phyloP scores from a whole-genome alignment of 352 stramenopile genomes.

The Hyaloperonospora brassicae region DNA sequence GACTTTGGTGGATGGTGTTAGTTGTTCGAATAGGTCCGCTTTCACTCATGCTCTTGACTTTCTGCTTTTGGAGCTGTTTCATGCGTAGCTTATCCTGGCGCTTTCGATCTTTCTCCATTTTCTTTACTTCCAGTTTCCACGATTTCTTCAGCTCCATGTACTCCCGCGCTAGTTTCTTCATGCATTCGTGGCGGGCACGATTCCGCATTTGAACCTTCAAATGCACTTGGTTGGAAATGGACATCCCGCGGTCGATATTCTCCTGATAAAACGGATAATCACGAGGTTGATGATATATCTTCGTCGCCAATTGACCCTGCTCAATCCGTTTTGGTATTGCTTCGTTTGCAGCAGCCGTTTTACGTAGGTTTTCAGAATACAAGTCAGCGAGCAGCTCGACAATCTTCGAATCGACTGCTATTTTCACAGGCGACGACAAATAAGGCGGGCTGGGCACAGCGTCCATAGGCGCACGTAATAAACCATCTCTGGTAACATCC shows the following conservation, averaged over 20 bases:
- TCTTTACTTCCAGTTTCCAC: conserved; percentile 82
- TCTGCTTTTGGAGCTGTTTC: conserved; percentile 64
- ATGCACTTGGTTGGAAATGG: conserved; percentile 46
- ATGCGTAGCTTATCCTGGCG: conserved; percentile 69
- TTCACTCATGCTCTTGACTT: conserved; percentile 20
- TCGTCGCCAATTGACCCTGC: conserved; percentile 37
- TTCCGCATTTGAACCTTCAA: conserved; percentile 62
- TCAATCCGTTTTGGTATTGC: conserved; percentile 47
- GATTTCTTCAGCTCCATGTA: conserved; percentile 75
- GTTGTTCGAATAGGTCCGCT: conserved; percentile 25
- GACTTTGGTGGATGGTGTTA: conserved; percentile 35
- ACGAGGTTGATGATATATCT: conserved; percentile 61
- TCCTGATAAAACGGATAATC: conserved; percentile 70
- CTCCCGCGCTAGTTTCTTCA: conserved; percentile 65
- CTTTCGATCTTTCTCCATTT: conserved; percentile 82
- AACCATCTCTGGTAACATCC: conserved; percentile 1
- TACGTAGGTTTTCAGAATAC: conserved; percentile 57
- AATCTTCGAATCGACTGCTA: conserved; percentile 56
- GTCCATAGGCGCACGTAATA: conserved; percentile 4
- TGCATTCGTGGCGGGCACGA: conserved; percentile 48
- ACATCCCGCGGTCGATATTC: conserved; percentile 49
- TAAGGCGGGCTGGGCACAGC: conserved; percentile 2
- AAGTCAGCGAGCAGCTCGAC: conserved; percentile 54
- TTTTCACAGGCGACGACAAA: conserved; percentile 26
- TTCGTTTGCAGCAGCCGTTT: conserved; percentile 43